These are phyloP conservation scores for Turritis glabra DNA, from an alignment of 345 rosid genomes.

Conservation along the genomic window DNA sequence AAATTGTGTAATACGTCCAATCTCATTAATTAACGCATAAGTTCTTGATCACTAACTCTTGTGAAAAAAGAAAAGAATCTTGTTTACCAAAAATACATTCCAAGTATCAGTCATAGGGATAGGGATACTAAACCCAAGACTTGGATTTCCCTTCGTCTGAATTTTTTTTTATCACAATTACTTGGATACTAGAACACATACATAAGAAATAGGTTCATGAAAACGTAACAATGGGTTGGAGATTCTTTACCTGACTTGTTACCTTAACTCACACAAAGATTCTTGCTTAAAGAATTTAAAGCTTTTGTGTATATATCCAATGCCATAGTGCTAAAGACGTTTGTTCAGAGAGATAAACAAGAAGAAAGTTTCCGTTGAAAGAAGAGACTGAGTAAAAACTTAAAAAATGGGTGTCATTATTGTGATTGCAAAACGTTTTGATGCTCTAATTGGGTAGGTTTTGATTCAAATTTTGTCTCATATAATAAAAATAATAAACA, in stretches of 20 bases:
- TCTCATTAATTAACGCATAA: constrained; percentile 11
- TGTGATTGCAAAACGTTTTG: constrained; percentile 58
- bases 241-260: constrained; percentile 39
- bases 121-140: constrained; percentile 30
- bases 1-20: constrained; percentile 25
- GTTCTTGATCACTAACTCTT: constrained; percentile 26
- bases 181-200: background rate
- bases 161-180: background rate
- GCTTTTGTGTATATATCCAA: constrained; percentile 31
- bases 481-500: background rate
- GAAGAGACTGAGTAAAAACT: background rate
- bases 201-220: constrained; percentile 7
- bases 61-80: constrained; percentile 29
- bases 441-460: constrained; percentile 64
- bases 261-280: constrained; percentile 28
- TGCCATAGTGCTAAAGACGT: constrained; percentile 38
- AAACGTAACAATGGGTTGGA: constrained; percentile 23
- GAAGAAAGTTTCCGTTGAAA: constrained; percentile 7
- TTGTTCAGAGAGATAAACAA: constrained; percentile 34
- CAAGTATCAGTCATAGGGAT: background rate
- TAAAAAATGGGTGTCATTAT: constrained; percentile 62
- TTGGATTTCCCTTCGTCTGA: constrained; percentile 25
- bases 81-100: background rate
- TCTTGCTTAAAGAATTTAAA: constrained; percentile 25
- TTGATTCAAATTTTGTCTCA: background rate